phyloP scores from a whole-genome alignment of 2,329 filamentous ascomycete genomes.

The Stagonosporopsis rhizophila region DNA sequence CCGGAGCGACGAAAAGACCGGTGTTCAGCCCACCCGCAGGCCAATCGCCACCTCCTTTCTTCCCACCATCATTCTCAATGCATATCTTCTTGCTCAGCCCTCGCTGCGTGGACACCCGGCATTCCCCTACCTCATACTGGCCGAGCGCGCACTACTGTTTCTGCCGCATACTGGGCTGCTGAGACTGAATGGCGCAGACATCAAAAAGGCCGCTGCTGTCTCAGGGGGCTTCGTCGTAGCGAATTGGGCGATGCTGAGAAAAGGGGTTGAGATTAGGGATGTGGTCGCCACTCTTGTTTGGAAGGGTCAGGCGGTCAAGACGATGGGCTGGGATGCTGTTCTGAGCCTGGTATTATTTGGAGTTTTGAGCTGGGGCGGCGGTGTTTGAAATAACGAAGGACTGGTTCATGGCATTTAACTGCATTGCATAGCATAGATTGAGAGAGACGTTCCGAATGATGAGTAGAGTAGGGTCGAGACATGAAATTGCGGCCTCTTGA shows the following conservation, averaged over 20 bases:
- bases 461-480: not conserved
- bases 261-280: conserved; percentile 13
- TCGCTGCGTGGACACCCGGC: conserved; percentile 21
- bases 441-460: not conserved
- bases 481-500: too few relatives aligned
- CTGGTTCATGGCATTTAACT: not conserved
- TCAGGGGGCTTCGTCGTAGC: conserved; percentile 37
- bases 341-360: conserved; percentile 26
- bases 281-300: conserved; percentile 18
- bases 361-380: conserved; percentile 35
- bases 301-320: conserved; percentile 30
- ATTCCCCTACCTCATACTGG: conserved; percentile 30
- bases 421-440: too few relatives aligned
- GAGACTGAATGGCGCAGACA: conserved; percentile 23
- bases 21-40: conserved; percentile 4
- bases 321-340: conserved; percentile 39
- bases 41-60: conserved; percentile 29
- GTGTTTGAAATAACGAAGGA: conserved; percentile 21
- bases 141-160: conserved; percentile 31
- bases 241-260: conserved; percentile 29
- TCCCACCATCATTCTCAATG: conserved; percentile 39
- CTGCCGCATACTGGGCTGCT: conserved; percentile 32
- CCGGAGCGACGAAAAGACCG: not conserved
- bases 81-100: conserved; percentile 30
- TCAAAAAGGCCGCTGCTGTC: conserved; percentile 30